Evolutionary conservation across 1,284 basidiomycete genomes (phyloP).

Genomic region (Leccinum griseonigrum): DNA sequence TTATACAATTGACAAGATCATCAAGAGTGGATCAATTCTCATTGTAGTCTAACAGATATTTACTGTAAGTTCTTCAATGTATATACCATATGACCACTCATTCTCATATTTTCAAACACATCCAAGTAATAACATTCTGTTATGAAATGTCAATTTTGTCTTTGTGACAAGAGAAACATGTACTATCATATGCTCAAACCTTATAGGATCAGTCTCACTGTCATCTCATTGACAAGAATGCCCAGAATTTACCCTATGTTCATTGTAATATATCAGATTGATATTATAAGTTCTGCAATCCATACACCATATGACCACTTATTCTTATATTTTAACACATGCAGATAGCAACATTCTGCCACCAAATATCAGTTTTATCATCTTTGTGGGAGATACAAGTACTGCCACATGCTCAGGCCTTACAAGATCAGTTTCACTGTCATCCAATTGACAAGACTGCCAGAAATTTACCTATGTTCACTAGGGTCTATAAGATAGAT

Average conservation of each 20-base stretch:
- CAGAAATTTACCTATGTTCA: no score
- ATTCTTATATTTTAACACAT: neutral
- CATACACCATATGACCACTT: neutral
- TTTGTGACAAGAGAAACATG: neutral
- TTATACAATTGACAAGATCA: neutral
- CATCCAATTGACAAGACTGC: neutral
- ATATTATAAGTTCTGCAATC: neutral
- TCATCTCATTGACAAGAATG: neutral
- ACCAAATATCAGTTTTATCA: neutral
- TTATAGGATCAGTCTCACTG: neutral
- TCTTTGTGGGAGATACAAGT: neutral
- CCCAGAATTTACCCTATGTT: no score
- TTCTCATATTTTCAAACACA: neutral
- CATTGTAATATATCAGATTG: neutral
- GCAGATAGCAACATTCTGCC: neutral
- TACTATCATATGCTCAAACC: neutral
- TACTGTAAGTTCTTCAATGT: neutral
- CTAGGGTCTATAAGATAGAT: neutral
- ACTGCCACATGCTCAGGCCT: neutral
- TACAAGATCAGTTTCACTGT: neutral
- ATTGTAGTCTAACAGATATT: neutral
- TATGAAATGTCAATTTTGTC: neutral
- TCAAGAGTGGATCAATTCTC: neutral
- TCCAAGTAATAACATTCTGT: neutral
- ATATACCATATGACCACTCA: neutral